Percentiles rank a stretch among this genome's conserved stretches.
Evolutionary conservation across 2,329 filamentous ascomycete genomes (phyloP).

Genomic region (Ophiosphaerella herpotricha): DNA sequence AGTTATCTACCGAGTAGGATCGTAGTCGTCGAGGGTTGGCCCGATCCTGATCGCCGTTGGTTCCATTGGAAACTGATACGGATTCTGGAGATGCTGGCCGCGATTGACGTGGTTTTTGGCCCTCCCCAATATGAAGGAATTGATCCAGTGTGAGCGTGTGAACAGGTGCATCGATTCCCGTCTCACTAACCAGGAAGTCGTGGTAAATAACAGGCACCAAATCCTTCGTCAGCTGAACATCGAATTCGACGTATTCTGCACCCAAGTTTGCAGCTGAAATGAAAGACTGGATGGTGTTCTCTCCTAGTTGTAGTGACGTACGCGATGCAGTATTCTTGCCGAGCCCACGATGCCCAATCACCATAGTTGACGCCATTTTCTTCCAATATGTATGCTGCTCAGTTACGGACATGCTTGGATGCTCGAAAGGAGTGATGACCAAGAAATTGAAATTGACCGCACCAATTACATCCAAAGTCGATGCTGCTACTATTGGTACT

Average conservation of each 20-base stretch:
- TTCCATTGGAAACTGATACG: constrained; percentile 10
- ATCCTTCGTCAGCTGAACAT: constrained; percentile 98
- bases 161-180: constrained; percentile 93
- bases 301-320: constrained; percentile 88
- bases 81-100: constrained; percentile 53
- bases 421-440: constrained; percentile 90
- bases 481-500: constrained; percentile 85
- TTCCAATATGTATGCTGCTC: constrained; percentile 96
- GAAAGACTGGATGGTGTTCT: constrained; percentile 95
- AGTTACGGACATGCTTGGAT: constrained; percentile 91
- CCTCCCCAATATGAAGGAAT: constrained; percentile 84
- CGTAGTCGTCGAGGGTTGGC: constrained; percentile 47
- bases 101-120: constrained; percentile 52
- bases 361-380: constrained; percentile 85
- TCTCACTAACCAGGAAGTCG: constrained; percentile 97
- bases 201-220: constrained; percentile 98
- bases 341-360: constrained; percentile 71
- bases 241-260: constrained; percentile 73
- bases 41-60: constrained; percentile 20
- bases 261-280: constrained; percentile 94
- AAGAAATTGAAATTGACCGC: constrained; percentile 96
- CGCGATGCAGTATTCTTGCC: constrained; percentile 88
- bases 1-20: constrained; percentile 64
- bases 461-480: constrained; percentile 85
- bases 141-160: constrained; percentile 94